Conservation (phyloP, 768 basidiomycete genomes). For the Boletus subcaerulescens region DNA sequence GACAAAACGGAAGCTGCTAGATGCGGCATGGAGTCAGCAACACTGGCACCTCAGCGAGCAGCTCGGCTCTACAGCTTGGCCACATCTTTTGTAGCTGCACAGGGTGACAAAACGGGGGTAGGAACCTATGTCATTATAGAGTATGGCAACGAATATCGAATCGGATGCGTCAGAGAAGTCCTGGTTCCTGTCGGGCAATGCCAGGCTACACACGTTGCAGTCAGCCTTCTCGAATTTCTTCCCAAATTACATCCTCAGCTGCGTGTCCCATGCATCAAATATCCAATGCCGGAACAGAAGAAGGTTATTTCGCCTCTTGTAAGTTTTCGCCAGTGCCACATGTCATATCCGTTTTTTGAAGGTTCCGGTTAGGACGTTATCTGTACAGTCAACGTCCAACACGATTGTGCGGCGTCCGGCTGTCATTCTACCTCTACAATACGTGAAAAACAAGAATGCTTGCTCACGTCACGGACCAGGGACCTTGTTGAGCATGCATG, state of each 20-base stretch:
- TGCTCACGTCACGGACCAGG: neutral
- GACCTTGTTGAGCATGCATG: neutral
- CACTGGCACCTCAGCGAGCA: neutral
- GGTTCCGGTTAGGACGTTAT: neutral
- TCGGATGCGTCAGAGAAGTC: neutral
- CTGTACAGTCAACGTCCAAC: neutral
- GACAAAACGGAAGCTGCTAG: no score
- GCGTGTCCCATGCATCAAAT: neutral
- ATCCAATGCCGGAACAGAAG: neutral
- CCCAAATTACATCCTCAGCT: neutral
- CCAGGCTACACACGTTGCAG: neutral
- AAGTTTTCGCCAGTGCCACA: neutral
- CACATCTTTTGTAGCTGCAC: neutral
- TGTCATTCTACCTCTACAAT: neutral
- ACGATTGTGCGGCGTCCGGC: neutral
- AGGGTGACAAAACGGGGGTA: neutral
- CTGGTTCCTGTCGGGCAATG: neutral
- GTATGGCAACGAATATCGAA: neutral
- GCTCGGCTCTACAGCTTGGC: neutral
- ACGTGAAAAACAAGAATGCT: neutral
- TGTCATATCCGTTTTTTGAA: neutral
- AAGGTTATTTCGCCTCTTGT: neutral
- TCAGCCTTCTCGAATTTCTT: slow-evolving; percentile 1
- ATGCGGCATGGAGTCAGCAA: no score
- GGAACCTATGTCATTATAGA: neutral